Evolutionary conservation across 2,329 filamentous ascomycete genomes (phyloP), one percentile per base, ranked within the genome.

Genomic region (Fusarium sp.): DNA sequence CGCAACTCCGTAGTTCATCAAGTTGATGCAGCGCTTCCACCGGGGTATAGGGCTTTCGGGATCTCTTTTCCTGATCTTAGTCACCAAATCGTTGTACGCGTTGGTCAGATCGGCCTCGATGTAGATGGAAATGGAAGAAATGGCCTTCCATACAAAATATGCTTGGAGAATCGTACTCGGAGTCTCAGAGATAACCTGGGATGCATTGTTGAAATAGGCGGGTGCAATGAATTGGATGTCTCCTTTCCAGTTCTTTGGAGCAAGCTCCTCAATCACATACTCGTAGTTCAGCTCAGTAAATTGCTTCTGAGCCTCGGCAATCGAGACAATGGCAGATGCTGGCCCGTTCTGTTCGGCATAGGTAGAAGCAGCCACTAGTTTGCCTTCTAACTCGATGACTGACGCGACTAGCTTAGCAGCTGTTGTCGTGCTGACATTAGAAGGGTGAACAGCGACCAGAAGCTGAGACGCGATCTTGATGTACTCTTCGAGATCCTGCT

Each of bases 401-500:
- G 55, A 41, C 2, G 47, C 2, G 28, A 69, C 18, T 12, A 69
- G 68, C 0, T 36, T 9, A 2, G 49, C 3, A 7, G 68, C 68
- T 6, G 52, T 12, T 3, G 55, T 17, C 2, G 24, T n/a, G 17
- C 58, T 74, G 8, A 72, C 22, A 5, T 72, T 72, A 4, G 28
- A 57, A 0, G 72, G 71, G 2, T 72, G 45, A 3, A 66, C 28
- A 3, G 71, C 24, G 9, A 26, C 31, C 0, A 75, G 9, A 6
- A 75, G 69, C 6, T 44, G 38, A 18, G 70, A 45, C 1, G 58
- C 58, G 9, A 74, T 41, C 15, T 64, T n/a, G 13, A 61, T 33
- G 22, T 66, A 66, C 48, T 69, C 45, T 6, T 35, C 1, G 4
- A 36, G 11, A 3, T 45, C 26, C n/a, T 58, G 24, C 9, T 59